Percentiles rank a stretch among this genome's conserved stretches.
Evolutionary conservation across 768 basidiomycete species (phyloP).

Genomic region (Tylopilus balloui): DNA sequence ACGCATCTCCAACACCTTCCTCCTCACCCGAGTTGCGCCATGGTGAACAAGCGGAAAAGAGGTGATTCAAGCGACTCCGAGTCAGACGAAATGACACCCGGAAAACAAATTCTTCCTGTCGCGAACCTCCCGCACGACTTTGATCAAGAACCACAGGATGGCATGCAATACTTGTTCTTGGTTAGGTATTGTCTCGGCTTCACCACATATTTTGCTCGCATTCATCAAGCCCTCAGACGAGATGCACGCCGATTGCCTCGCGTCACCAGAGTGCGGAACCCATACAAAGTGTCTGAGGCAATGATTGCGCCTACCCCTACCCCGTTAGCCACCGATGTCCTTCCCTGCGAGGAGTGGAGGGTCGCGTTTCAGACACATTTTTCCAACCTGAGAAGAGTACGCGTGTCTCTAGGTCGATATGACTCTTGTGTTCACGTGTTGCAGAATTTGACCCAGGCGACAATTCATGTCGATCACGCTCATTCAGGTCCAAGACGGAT

Average conservation of each 20-base stretch:
- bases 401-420: background rate
- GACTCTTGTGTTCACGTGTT: slow-evolving; percentile 4
- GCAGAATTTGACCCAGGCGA: slow-evolving; percentile 66
- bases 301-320: slow-evolving; percentile 17
- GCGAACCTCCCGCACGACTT: slow-evolving; percentile 72
- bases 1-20: slow-evolving; percentile 6
- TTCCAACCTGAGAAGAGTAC: slow-evolving; percentile 57
- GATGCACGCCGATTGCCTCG: slow-evolving; percentile 65
- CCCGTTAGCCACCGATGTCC: slow-evolving; percentile 27
- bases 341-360: slow-evolving; percentile 71
- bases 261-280: slow-evolving; percentile 61
- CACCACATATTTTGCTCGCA: background rate
- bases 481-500: slow-evolving; percentile 21
- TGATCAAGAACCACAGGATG: slow-evolving; percentile 60
- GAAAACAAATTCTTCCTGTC: slow-evolving; percentile 75
- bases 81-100: slow-evolving; percentile 57
- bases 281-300: slow-evolving; percentile 48
- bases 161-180: slow-evolving; percentile 75
- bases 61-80: slow-evolving; percentile 48
- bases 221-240: slow-evolving; percentile 45
- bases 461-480: slow-evolving; percentile 32
- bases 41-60: slow-evolving; percentile 52
- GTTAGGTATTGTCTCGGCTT: slow-evolving; percentile 52
- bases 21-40: slow-evolving; percentile 3
- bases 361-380: slow-evolving; percentile 52